Evolutionary conservation across 345 rosid genomes (phyloP), one percentile per base, ranked within the genome.

Genomic region (Hibiscus syriacus): DNA sequence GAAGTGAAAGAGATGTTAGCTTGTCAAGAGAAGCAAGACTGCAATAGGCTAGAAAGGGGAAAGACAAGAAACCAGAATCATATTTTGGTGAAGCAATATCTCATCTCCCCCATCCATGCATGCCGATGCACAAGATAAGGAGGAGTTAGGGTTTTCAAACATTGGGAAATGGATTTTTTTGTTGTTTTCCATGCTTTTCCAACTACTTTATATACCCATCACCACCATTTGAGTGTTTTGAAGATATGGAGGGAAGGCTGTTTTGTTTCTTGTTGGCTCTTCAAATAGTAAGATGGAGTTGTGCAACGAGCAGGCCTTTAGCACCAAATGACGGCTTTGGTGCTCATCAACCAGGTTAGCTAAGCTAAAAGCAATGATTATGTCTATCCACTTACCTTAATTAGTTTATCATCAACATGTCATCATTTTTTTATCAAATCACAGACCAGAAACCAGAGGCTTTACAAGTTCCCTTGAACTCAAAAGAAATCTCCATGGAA

Each of bases 261-360:
- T 67, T 77, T 29, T 76, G 70, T 68, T 50, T 78, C 46, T 26
- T 84, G 3, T 30, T 83, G 54, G 67, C 72, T 62, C 74, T 86
- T 77, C 87, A 81, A 39, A 61, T 80, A 26, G 74, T 68, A 78
- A 76, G 76, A 53, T 80, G 77, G 81, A 74, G 73, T 55, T 81
- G 70, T 69, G 83, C 78, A 57, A 67, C 80, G 45, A 80, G 89
- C 77, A 78, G 87, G 66, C 77, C 79, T 77, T 74, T 80, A 70
- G 73, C 81, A 58, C 69, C 83, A 22, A 77, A 34, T 66, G 60
- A 78, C 60, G 84, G 48, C 78, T 57, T 66, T 64, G 61, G 20
- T 73, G 39, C 17, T 36, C 73, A 75, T 69, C 79, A 57, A 64
- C 81, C 79, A 82, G 90, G 92, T 85, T 68, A 55, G 64, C 45